Percentiles rank a stretch among this genome's conserved stretches.
Evolutionary conservation across 495 filamentous ascomycete species (phyloP).

Genomic region (Daldinia grandis): DNA sequence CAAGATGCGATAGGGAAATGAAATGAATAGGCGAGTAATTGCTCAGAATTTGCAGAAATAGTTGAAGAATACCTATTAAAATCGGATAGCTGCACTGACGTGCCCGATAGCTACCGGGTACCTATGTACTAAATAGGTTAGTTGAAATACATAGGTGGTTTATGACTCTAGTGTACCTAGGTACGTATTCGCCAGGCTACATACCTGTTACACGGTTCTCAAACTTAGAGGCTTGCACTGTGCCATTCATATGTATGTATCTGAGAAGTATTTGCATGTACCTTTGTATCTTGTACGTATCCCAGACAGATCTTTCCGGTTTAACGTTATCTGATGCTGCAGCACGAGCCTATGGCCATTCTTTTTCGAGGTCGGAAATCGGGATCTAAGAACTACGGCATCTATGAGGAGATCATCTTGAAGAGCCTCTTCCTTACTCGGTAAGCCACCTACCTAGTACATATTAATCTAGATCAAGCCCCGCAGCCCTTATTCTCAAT

Average conservation of each 20-base stretch:
- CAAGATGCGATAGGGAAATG: background rate
- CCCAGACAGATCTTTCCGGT: constrained; percentile 18
- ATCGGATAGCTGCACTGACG: background rate
- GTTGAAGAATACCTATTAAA: background rate
- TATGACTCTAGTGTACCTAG: too few relatives aligned
- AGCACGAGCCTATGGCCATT: constrained; percentile 28
- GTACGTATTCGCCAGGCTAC: too few relatives aligned
- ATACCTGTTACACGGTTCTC: background rate
- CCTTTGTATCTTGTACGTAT: background rate
- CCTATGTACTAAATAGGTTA: too few relatives aligned
- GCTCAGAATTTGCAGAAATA: background rate
- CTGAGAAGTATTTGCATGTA: background rate
- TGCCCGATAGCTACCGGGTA: too few relatives aligned
- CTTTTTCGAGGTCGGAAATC: constrained; percentile 26
- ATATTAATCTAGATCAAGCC: background rate
- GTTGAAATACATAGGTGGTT: too few relatives aligned
- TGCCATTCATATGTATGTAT: too few relatives aligned
- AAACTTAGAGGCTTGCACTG: background rate
- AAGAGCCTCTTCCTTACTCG: constrained; percentile 17
- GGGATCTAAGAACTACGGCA: constrained; percentile 28
- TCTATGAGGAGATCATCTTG: constrained; percentile 26
- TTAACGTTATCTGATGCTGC: constrained; percentile 44
- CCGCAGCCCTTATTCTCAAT: background rate
- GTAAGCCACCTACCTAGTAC: constrained; percentile 9
- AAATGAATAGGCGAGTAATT: background rate